Evolutionary conservation across 768 basidiomycete genomes (phyloP).

Genomic region (Panaeolus papilionaceus): DNA sequence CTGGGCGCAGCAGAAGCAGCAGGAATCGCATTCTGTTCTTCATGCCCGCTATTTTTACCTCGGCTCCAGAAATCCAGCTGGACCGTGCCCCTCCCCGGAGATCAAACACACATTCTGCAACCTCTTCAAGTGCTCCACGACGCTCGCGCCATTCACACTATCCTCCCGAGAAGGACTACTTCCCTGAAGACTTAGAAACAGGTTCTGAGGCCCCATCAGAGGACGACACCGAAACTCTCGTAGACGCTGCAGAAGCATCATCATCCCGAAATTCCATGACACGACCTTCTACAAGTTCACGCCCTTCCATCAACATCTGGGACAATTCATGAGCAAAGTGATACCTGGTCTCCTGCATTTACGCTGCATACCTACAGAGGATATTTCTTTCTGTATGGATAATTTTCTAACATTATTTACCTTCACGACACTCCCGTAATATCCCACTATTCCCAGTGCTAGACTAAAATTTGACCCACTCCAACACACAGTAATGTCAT

Average conservation of each 20-base stretch:
- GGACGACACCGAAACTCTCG: slow-evolving; percentile 6
- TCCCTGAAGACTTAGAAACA: slow-evolving; percentile 25
- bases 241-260: slow-evolving; percentile 8
- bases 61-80: slow-evolving; percentile 52
- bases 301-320: slow-evolving; percentile 3
- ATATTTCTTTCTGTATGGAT: slow-evolving; percentile 12
- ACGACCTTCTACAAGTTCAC: slow-evolving; percentile 11
- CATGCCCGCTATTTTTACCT: slow-evolving; percentile 79
- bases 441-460: slow-evolving; percentile 13
- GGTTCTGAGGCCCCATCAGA: slow-evolving; percentile 15
- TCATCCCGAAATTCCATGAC: slow-evolving; percentile 2
- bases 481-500: slow-evolving; percentile 8
- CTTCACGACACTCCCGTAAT: slow-evolving; percentile 9
- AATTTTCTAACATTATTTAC: slow-evolving; percentile 12
- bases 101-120: slow-evolving; percentile 30
- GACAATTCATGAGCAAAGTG: slow-evolving; percentile 10
- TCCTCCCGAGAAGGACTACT: slow-evolving; percentile 53
- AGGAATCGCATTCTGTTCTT: slow-evolving; percentile 75
- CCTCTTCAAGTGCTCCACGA: slow-evolving; percentile 31
- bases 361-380: slow-evolving; percentile 11
- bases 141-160: slow-evolving; percentile 30
- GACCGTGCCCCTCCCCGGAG: slow-evolving; percentile 34
- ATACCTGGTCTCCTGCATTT: slow-evolving; percentile 2
- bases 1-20: slow-evolving; percentile 45
- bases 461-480: not conserved